Percentiles rank a stretch among this genome's conserved stretches.
Conservation (phyloP, 768 basidiomycete genomes). For the Leccinum boreale region DNA sequence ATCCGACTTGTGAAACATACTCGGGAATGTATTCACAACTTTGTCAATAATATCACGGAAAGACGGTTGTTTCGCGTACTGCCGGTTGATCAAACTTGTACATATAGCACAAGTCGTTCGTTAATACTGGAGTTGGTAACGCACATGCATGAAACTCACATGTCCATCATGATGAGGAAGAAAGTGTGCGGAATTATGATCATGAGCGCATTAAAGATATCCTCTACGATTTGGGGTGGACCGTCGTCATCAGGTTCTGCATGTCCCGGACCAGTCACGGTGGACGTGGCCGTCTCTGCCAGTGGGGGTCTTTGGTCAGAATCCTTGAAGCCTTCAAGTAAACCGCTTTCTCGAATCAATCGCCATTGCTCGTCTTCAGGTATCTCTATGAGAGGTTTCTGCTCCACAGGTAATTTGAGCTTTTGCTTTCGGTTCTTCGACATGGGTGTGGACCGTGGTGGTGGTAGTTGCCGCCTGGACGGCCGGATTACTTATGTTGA, state of each 20-base stretch:
- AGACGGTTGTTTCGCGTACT: slow-evolving; percentile 64
- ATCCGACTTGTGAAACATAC: slow-evolving; percentile 42
- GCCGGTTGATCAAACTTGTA: slow-evolving; percentile 70
- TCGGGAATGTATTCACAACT: slow-evolving; percentile 66
- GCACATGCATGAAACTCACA: slow-evolving; percentile 48
- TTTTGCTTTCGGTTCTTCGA: slow-evolving; percentile 26
- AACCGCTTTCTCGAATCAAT: slow-evolving; percentile 62
- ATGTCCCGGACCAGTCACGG: slow-evolving; percentile 6
- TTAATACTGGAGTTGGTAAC: neutral
- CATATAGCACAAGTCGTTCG: slow-evolving; percentile 1
- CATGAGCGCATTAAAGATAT: slow-evolving; percentile 63
- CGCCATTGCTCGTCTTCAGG: slow-evolving; percentile 79
- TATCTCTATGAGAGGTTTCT: slow-evolving; percentile 43
- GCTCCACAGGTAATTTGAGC: slow-evolving; percentile 6
- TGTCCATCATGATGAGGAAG: slow-evolving; percentile 77
- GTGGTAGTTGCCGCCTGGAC: neutral
- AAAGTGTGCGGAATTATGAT: slow-evolving; percentile 74
- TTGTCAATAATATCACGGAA: slow-evolving; percentile 49
- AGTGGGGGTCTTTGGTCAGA: slow-evolving; percentile 4
- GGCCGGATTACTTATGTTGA: neutral
- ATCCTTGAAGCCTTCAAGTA: slow-evolving; percentile 40
- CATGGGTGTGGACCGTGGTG: slow-evolving; percentile 17
- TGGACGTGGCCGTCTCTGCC: neutral
- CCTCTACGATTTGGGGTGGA: slow-evolving; percentile 50
- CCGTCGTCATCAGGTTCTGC: slow-evolving; percentile 32